Evolutionary conservation across 495 filamentous ascomycete genomes (phyloP), one percentile per base, ranked within the genome.

Genomic region (Podospora bellae-mahoneyi): DNA sequence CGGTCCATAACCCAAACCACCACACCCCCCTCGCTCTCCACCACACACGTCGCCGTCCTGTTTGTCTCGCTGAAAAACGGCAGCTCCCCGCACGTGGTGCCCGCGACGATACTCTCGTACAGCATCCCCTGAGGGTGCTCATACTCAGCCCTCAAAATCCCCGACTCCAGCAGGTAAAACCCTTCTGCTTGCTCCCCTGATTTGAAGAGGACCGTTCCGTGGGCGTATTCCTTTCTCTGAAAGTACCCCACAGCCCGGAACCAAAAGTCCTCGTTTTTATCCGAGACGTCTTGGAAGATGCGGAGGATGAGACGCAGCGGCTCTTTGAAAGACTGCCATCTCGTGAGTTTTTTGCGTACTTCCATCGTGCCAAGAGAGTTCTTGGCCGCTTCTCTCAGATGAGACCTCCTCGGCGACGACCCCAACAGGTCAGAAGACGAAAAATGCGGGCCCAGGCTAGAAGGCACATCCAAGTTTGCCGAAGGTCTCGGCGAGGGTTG

Each of bases 181-280:
- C 87, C 91, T 23, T 88, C 85, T 1, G 90, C 86, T 5, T 80
- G 66, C 66, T 92, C 90, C 39, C 90, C 91, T 72, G 88, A 85
- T 23, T 87, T 78, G 78, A 93, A 99, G 3, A 99, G 78, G 19
- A 91, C 80, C n/a, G 85, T 86, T 4, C 91, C 92, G 0, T 88
- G 82, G 0, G 84, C 62, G 69, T 89, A 92, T 71, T 87, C 84
- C 56, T 86, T 84, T 63, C 86, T 86, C 15, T 77, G 72, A 75
- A 98, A 97, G 77, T 88, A 97, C 2, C 84, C 82, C 39, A 85
- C 88, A 13, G 85, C 87, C 10, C 85, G 86, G 79, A 91, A 93
- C 95, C 95, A 99, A 75, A 98, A 99, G 74, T 97, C 94, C 76
- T 97, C 94, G 71, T 91, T 90, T 72, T 91, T 89, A 62, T 89